These are phyloP conservation scores for Nicotiana tabacum DNA, from an alignment of 257 asterid species.

Conservation along the genomic window DNA sequence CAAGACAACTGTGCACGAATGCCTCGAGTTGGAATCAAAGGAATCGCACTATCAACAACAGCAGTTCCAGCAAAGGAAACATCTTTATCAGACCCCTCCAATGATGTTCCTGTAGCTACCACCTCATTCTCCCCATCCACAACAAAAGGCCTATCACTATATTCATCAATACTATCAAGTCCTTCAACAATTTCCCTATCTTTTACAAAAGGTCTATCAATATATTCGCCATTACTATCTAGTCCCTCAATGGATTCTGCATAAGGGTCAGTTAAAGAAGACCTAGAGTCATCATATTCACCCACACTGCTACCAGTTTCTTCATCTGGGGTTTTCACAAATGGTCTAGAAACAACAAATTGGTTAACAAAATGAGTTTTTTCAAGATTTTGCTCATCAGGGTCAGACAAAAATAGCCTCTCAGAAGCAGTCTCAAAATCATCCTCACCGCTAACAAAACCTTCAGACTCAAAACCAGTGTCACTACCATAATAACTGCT, in stretches of 20 bases:
- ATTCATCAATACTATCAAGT: conserved; percentile 18
- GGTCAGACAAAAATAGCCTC: conserved; percentile 22
- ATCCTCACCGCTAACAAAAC: conserved; percentile 54
- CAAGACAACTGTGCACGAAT: conserved; percentile 63
- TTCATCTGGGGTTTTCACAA: conserved; percentile 25
- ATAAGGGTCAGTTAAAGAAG: conserved; percentile 30
- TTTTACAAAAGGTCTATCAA: conserved; percentile 28
- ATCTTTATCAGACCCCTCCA: conserved; percentile 11
- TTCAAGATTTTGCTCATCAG: conserved; percentile 33
- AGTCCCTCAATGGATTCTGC: conserved; percentile 19
- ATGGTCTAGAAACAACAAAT: conserved; percentile 27
- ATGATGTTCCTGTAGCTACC: conserved; percentile 15
- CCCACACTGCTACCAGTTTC: conserved; percentile 11
- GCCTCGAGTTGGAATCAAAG: conserved; percentile 15
- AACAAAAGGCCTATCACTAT: conserved; percentile 25
- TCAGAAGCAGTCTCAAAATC: conserved; percentile 37
- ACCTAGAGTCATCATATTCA: conserved; percentile 24
- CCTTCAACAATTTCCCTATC: conserved; percentile 17
- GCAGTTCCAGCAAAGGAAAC: conserved; percentile 9
- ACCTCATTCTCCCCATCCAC: conserved; percentile 20
- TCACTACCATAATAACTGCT: conserved; percentile 45
- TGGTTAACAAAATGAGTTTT: conserved; percentile 31
- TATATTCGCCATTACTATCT: conserved; percentile 21
- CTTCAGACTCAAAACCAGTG: conserved; percentile 44
- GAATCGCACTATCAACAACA: conserved; percentile 15